Evolutionary conservation across 305 asterid genomes (phyloP).

Genomic region (Salvia sclarea): DNA sequence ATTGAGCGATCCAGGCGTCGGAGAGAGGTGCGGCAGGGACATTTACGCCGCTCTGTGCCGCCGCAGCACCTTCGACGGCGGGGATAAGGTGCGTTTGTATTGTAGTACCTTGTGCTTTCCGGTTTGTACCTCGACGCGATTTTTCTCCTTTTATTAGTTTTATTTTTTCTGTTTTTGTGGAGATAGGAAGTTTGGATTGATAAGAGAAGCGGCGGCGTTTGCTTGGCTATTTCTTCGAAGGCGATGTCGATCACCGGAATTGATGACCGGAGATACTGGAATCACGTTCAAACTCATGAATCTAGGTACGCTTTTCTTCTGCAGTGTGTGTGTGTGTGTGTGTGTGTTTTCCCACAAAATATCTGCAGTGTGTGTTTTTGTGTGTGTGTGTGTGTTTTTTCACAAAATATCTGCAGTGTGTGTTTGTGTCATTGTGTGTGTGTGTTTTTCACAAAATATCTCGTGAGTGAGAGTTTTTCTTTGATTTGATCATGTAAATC

Average conservation of each 20-base stretch:
- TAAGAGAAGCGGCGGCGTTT: conserved; percentile 67
- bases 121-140: not conserved
- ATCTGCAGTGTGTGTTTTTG: too few relatives aligned
- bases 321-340: not conserved
- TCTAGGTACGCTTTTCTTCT: conserved; percentile 57
- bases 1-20: conserved; percentile 33
- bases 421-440: too few relatives aligned
- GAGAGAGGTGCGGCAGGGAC: conserved; percentile 46
- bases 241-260: conserved; percentile 82
- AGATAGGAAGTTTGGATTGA: conserved; percentile 78
- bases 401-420: too few relatives aligned
- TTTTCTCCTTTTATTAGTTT: not conserved
- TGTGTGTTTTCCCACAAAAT: too few relatives aligned
- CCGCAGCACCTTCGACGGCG: conserved; percentile 54
- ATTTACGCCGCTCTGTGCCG: conserved; percentile 56
- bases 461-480: too few relatives aligned
- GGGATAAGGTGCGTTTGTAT: conserved; percentile 61
- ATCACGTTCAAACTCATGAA: conserved; percentile 61
- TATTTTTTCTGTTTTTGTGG: not conserved
- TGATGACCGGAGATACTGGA: conserved; percentile 92
- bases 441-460: too few relatives aligned
- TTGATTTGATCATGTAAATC: too few relatives aligned
- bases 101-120: not conserved
- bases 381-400: too few relatives aligned
- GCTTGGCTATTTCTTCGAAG: conserved; percentile 70